Percentiles rank a stretch among this genome's conserved stretches.
phyloP scores from a whole-genome alignment of 177 flowering plant genomes.

The Vitis hybrid region DNA sequence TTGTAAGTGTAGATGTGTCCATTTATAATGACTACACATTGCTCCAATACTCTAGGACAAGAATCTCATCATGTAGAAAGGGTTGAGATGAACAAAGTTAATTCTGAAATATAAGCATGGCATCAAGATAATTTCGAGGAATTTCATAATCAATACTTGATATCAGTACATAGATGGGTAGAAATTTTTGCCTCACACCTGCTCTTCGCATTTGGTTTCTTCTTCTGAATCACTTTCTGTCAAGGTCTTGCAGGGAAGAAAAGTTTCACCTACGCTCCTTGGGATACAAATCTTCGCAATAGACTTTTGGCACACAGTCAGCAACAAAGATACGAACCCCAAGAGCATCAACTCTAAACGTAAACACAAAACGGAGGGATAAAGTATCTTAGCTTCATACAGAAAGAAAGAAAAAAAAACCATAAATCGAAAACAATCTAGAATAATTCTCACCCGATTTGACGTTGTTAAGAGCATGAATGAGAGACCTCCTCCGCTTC shows the following conservation, averaged over 20 bases:
- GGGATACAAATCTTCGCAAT: conserved; percentile 59
- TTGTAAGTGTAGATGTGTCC: too few relatives aligned
- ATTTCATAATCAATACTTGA: too few relatives aligned
- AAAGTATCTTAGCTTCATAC: too few relatives aligned
- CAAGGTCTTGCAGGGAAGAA: conserved; percentile 48
- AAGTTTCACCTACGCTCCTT: conserved; percentile 28
- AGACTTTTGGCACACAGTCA: conserved; percentile 36
- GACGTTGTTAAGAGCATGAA: conserved; percentile 53
- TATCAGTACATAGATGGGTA: too few relatives aligned
- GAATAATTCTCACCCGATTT: conserved; percentile 46
- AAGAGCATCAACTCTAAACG: conserved; percentile 59
- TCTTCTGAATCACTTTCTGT: conserved; percentile 25
- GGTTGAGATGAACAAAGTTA: too few relatives aligned
- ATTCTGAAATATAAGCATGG: too few relatives aligned
- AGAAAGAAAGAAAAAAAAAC: neutral
- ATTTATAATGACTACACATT: too few relatives aligned
- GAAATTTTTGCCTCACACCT: conserved; percentile 18
- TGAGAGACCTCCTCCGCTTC: conserved; percentile 43
- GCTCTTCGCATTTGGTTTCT: conserved; percentile 42
- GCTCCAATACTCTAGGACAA: too few relatives aligned
- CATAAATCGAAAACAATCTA: neutral
- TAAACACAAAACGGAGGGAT: neutral
- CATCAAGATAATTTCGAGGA: neutral
- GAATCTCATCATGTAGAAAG: too few relatives aligned
- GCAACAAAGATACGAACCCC: conserved; percentile 60